These are phyloP conservation scores for Cavenderia fasciculata DNA, from an alignment of 78 protist species.

Conservation along the genomic window DNA sequence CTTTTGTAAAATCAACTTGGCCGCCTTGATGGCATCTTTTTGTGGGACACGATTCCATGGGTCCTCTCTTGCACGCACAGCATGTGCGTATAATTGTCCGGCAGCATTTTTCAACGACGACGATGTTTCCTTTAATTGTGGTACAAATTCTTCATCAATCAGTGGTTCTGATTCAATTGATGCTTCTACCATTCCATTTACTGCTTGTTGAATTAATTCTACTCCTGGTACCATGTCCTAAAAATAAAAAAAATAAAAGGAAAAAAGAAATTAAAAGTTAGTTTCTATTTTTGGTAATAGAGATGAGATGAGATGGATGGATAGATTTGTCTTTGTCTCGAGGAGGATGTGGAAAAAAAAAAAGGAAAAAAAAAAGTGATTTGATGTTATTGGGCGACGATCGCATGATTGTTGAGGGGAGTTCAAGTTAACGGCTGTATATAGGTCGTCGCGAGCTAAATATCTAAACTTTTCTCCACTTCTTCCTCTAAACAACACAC, in stretches of 20 bases:
- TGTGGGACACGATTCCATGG: slow-evolving; percentile 79
- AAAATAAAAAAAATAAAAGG: too few species aligned
- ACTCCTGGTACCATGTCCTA: slow-evolving; percentile 82
- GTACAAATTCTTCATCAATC: slow-evolving; percentile 66
- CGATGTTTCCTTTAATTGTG: slow-evolving; percentile 24
- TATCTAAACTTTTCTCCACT: too few species aligned
- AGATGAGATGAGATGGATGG: too few species aligned
- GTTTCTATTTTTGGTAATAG: too few species aligned
- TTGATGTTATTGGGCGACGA: too few species aligned
- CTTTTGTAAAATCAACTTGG: slow-evolving; percentile 48
- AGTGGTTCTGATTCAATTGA: slow-evolving; percentile 49
- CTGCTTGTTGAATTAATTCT: slow-evolving; percentile 73
- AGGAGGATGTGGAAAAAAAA: neutral
- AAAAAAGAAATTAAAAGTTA: too few species aligned
- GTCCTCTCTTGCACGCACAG: slow-evolving; percentile 52
- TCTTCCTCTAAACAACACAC: too few species aligned
- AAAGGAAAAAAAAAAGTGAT: neutral
- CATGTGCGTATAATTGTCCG: slow-evolving; percentile 48
- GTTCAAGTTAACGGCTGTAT: too few species aligned
- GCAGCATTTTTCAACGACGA: slow-evolving; percentile 27
- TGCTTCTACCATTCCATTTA: slow-evolving; percentile 69
- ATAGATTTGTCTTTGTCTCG: neutral
- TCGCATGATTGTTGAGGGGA: too few species aligned
- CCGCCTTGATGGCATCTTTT: slow-evolving; percentile 73
- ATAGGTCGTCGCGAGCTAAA: too few species aligned